A percentile compares a stretch with the other conserved stretches of the same genome.
These are phyloP conservation scores for Sutorius eximius DNA, from an alignment of 1,284 basidiomycete genomes.

Conservation along the genomic window DNA sequence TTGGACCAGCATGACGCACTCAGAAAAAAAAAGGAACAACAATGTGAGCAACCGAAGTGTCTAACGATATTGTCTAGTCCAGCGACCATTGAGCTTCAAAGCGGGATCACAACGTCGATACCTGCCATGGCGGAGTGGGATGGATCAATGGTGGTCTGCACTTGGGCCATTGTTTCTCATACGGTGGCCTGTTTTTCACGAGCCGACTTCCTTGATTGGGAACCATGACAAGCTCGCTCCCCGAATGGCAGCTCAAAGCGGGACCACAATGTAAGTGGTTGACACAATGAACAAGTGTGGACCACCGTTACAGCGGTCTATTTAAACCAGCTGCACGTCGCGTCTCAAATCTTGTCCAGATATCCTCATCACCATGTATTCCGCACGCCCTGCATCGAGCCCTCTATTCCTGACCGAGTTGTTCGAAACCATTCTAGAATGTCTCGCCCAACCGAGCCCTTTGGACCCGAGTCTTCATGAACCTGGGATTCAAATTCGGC, in stretches of 20 bases:
- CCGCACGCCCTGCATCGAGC: background rate
- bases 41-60: background rate
- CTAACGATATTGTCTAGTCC: too few relatives aligned
- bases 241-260: background rate
- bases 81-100: too few relatives aligned
- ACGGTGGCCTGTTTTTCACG: background rate
- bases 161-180: background rate
- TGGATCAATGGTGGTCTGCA: background rate
- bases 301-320: background rate
- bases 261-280: background rate
- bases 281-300: background rate
- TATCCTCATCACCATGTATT: background rate
- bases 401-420: background rate
- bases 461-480: background rate
- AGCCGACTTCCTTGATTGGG: background rate
- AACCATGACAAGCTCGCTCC: too few relatives aligned
- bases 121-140: background rate
- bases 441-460: background rate
- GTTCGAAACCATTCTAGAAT: background rate
- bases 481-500: background rate
- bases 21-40: background rate
- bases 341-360: too few relatives aligned
- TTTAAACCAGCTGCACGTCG: background rate
- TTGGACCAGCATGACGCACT: too few relatives aligned
- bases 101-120: background rate